Base-by-base conservation (phyloP, 805 yeast species). In the Metschnikowia similis region DNA sequence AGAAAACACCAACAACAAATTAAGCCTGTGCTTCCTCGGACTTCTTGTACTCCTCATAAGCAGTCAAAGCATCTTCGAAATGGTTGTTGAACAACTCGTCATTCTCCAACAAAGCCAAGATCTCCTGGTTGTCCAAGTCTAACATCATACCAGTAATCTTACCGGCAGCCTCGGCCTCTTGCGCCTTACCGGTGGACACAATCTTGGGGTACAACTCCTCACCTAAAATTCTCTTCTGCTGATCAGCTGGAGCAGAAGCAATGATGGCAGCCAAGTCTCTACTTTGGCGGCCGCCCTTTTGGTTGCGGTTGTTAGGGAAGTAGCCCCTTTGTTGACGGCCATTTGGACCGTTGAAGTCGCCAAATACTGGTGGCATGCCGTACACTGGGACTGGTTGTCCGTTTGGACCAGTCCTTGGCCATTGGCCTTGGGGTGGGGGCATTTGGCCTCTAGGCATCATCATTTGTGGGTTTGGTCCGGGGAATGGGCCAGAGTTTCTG, bases 121-220 rank as follows among this genome's bases (percentile, higher is more conserved):
- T 87, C 76, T 92, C 97, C 65, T 83, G 83, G 74, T 87, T 88
- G 67, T 90, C 95, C 83, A 92, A 84, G 69, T 91, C 97, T 67
- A 94, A 82, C 79, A 94, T 83, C 98, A 94, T 94, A 79, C 98
- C 97, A 59, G 99, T 94, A 70, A 94, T 89, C 80, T 91, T 92
- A 77, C 97, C 96, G 60, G 97, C 97, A 66, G 96, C 89, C 75
- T 90, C 96, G 52, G 86, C 87, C 67, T 90, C 96, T 63, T 84
- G 83, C 64, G 91, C 89, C 76, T 87, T 87, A 66, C 89, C 90
- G 56, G 88, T 83, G 59, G 90, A 83, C 58, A 85, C 84, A 66
- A 94, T 87, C 82, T 84, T 88, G 67, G 95, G 90, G 82, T 92
- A 94, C 67, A 94, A 81, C 69, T 90, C 96, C 81, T 94, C 97